A percentile compares a stretch with the other conserved stretches of the same genome.
Conservation (phyloP, 768 basidiomycete species). For the Pulveroboletus sp. region DNA sequence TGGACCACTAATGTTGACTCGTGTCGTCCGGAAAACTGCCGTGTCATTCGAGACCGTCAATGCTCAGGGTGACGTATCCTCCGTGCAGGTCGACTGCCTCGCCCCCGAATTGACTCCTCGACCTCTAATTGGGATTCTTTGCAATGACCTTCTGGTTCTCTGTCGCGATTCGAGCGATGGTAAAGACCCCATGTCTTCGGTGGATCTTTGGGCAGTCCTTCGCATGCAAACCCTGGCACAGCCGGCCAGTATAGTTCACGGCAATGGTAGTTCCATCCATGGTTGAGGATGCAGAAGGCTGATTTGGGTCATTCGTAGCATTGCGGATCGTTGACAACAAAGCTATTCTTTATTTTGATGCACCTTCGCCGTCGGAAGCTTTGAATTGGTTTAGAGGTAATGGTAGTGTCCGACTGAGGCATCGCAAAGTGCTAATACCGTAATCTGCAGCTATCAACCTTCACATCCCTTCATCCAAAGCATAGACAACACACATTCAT, state of each 20-base stretch:
- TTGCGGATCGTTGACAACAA: conserved; percentile 90
- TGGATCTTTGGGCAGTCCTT: conserved; percentile 96
- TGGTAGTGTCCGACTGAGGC: conserved; percentile 8
- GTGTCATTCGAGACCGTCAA: conserved; percentile 79
- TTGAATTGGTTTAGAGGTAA: conserved; percentile 88
- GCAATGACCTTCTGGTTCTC: conserved; percentile 90
- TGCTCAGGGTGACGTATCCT: conserved; percentile 70
- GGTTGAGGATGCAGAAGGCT: conserved; percentile 1
- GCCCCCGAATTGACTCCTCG: conserved; percentile 82
- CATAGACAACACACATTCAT: conserved; percentile 38
- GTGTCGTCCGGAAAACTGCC: conserved; percentile 85
- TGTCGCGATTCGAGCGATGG: conserved; percentile 84
- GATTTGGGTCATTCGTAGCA: conserved; percentile 38
- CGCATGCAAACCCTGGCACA: conserved; percentile 92
- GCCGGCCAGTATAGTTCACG: conserved; percentile 86
- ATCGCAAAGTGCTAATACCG: conserved; percentile 3
- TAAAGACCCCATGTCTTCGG: conserved; percentile 63
- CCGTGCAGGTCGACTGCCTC: conserved; percentile 87
- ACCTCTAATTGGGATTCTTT: conserved; percentile 75
- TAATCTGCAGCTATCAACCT: conserved; percentile 70
- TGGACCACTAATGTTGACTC: conserved; percentile 76
- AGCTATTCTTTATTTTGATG: conserved; percentile 86
- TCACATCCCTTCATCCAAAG: conserved; percentile 80
- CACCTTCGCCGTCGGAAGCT: conserved; percentile 78
- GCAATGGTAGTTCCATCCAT: conserved; percentile 53